These are phyloP conservation scores for Eucalyptus tenuipes DNA, from an alignment of 345 rosid species.

Conservation along the genomic window DNA sequence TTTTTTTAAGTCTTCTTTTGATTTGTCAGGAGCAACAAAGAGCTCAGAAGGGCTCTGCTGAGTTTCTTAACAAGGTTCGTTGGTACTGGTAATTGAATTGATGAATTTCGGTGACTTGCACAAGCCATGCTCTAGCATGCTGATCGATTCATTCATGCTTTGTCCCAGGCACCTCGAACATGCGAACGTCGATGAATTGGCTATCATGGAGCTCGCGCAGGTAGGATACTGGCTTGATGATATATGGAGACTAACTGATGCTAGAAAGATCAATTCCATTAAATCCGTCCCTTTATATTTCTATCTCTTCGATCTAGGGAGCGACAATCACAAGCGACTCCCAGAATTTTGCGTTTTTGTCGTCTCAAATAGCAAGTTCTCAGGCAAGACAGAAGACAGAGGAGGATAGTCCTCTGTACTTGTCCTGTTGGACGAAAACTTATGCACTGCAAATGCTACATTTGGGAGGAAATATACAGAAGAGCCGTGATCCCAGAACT, in stretches of 20 bases:
- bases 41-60: neutral
- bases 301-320: neutral
- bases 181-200: neutral
- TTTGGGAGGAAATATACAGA: too few species aligned
- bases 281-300: neutral
- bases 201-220: neutral
- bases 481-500: accelerated
- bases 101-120: neutral
- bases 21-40: neutral
- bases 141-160: neutral
- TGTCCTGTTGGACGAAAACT: too few species aligned
- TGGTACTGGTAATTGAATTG: neutral
- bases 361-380: too few species aligned
- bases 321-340: neutral
- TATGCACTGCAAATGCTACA: too few species aligned
- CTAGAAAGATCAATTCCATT: neutral
- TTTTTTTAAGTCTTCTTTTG: neutral
- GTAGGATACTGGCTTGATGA: neutral
- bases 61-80: neutral
- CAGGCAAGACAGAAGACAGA: too few species aligned
- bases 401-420: too few species aligned
- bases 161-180: neutral
- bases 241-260: neutral
- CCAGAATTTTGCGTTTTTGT: too few species aligned
- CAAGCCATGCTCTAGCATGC: accelerated